Evolutionary conservation across 371 early-diverging fungal genomes (phyloP).

Genomic region (Rhizopus sp.): DNA sequence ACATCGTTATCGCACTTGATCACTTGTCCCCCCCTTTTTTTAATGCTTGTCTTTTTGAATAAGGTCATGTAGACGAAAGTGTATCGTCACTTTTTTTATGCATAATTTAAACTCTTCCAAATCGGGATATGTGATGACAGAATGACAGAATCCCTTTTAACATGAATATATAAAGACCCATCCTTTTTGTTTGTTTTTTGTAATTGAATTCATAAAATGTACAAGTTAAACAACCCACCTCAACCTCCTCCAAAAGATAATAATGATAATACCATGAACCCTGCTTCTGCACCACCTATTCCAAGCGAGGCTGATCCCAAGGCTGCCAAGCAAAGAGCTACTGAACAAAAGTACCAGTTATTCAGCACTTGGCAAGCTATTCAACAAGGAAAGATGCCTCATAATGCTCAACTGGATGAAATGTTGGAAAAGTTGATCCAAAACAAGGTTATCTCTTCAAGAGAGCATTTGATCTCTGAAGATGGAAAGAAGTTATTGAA

Average conservation of each 20-base stretch:
- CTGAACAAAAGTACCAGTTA: constrained; percentile 46
- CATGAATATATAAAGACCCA: background rate
- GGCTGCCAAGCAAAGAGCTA: constrained; percentile 20
- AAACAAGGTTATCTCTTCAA: constrained; percentile 42
- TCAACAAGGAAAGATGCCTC: constrained; percentile 63
- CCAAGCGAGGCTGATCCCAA: constrained; percentile 19
- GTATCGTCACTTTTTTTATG: constrained; percentile 9
- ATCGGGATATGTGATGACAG: constrained; percentile 8
- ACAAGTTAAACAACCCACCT: background rate
- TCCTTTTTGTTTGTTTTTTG: constrained; percentile 4
- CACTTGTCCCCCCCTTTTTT: background rate
- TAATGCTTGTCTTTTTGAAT: background rate
- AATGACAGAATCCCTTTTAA: constrained; percentile 11
- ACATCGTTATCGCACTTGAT: background rate
- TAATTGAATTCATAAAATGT: background rate
- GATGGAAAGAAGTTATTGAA: constrained; percentile 51
- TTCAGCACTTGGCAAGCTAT: constrained; percentile 52
- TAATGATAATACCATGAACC: too few species aligned
- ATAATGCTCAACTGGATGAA: constrained; percentile 56
- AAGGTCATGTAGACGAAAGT: constrained; percentile 13
- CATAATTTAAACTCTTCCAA: background rate
- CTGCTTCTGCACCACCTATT: constrained; percentile 1
- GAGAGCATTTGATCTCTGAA: constrained; percentile 47
- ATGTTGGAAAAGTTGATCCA: constrained; percentile 44
- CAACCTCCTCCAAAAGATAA: background rate